Percentiles rank a stretch among this genome's conserved stretches.
These are phyloP conservation scores for Ogataea allantospora DNA, from an alignment of 805 yeast species.

Conservation along the genomic window DNA sequence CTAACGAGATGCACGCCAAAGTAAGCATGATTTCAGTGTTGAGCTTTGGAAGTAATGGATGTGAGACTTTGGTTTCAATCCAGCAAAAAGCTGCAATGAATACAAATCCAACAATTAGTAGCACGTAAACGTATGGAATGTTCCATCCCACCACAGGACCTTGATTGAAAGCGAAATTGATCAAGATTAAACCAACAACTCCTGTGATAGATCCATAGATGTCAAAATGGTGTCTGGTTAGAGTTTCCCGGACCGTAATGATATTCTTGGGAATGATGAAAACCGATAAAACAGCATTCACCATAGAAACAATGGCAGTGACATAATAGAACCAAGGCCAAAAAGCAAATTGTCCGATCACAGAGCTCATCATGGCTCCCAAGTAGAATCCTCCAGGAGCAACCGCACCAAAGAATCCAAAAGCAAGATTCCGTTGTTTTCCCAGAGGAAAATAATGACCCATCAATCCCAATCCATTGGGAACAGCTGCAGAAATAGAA, in stretches of 20 bases:
- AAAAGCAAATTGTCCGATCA: constrained; percentile 44
- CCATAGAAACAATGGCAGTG: constrained; percentile 39
- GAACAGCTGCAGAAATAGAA: constrained; percentile 58
- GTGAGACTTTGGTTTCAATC: constrained; percentile 41
- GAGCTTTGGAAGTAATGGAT: constrained; percentile 40
- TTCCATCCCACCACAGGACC: constrained; percentile 74
- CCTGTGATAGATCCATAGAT: constrained; percentile 56
- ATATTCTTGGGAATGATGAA: constrained; percentile 39
- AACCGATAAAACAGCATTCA: constrained; percentile 34
- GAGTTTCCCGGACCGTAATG: constrained; percentile 14
- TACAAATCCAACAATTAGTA: constrained; percentile 50
- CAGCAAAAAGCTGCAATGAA: constrained; percentile 44
- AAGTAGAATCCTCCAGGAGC: constrained; percentile 63
- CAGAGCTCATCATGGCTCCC: constrained; percentile 52
- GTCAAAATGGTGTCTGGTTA: constrained; percentile 37
- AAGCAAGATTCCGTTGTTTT: constrained; percentile 49
- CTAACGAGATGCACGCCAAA: constrained; percentile 50
- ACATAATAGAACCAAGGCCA: constrained; percentile 66
- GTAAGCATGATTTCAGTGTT: constrained; percentile 46
- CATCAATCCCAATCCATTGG: constrained; percentile 58
- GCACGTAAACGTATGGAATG: constrained; percentile 52
- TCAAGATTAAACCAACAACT: constrained; percentile 55
- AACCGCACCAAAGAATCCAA: constrained; percentile 56
- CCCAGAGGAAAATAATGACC: constrained; percentile 49
- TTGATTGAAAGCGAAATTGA: constrained; percentile 73